Base-by-base conservation (phyloP, 2,329 filamentous ascomycete genomes). In the Dactylonectria estremocensis region DNA sequence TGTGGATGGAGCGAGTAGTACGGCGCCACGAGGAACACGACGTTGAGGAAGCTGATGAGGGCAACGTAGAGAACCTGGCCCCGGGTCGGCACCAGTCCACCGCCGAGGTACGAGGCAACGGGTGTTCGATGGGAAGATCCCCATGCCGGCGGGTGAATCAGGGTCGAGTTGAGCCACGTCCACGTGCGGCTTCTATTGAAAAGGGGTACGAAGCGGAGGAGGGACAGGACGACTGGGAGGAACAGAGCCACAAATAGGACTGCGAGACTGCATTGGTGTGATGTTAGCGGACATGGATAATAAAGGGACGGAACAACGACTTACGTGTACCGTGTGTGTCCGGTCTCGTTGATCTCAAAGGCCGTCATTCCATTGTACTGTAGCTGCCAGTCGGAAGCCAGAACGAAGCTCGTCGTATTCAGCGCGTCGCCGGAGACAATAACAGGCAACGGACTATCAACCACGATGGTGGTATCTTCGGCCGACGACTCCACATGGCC, bases 331-430 rank as follows among this genome's bases (percentile, higher is more conserved):
- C 56, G 76, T 3, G 74, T 70, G 49, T 78, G 76, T 3, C 76
- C 71, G 1, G 40, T 62, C 55, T 81, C 79, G 43, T 87, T 88
- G 67, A 79, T 78, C 56, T 89, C 86, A 46, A 87, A 87, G 62
- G 87, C 84, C 10, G 83, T 72, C 79, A 86, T 83, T 58, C 85
- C 85, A 69, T 84, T 88, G 78, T 88, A 88, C 71, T 87, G 75
- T 13, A 72, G 61, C 61, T 77, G 75, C 78, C 78, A 82, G 49
- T 77, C 75, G 11, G 69, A 60, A 3, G 71, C 64, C 1, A 52
- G 46, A 10, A 82, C 67, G 37, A 79, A 74, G 65, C 79, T 80
- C 5, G 79, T 80, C 4, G 68, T 70, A 35, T 82, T 78, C 18
- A 82, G 69, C 0, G 77, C 74, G 7, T 72, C 63, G 1, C 69